Evolutionary conservation across 768 basidiomycete genomes (phyloP).

Genomic region (Rhizopogon vinicolor): DNA sequence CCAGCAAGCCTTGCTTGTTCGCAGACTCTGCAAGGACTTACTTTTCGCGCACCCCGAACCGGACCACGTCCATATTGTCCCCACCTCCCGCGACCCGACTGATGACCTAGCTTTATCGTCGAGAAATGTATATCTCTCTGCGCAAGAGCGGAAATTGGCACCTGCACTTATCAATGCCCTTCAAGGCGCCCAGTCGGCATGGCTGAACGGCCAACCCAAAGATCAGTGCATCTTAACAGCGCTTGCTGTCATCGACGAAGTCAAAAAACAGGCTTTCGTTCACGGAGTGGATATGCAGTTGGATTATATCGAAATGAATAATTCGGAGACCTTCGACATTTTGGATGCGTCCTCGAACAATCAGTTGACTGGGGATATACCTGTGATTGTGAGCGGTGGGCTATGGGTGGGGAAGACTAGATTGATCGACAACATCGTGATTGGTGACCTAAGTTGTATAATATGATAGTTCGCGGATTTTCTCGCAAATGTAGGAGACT

Average conservation of each 20-base stretch:
- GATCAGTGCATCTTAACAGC: conserved; percentile 44
- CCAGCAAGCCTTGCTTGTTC: conserved; percentile 87
- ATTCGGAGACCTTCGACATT: conserved; percentile 68
- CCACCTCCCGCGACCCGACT: conserved; percentile 66
- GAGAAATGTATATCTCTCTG: conserved; percentile 78
- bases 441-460: conserved; percentile 42
- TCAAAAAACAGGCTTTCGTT: conserved; percentile 23
- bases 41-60: conserved; percentile 74
- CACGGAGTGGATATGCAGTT: conserved; percentile 51
- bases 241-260: conserved; percentile 32
- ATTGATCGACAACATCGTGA: conserved; percentile 88
- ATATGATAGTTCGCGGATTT: conserved; percentile 1
- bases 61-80: conserved; percentile 77
- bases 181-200: conserved; percentile 47
- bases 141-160: conserved; percentile 58
- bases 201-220: conserved; percentile 50
- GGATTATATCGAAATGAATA: conserved; percentile 91
- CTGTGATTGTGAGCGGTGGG: conserved; percentile 79
- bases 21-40: conserved; percentile 73
- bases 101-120: conserved; percentile 85
- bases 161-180: conserved; percentile 67
- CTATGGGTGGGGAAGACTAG: conserved; percentile 83
- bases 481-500: too few relatives aligned
- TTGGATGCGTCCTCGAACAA: conserved; percentile 33
- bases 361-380: conserved; percentile 23